Conservation (phyloP, 176 grass and related monocot species). For the Paspalum notatum region DNA sequence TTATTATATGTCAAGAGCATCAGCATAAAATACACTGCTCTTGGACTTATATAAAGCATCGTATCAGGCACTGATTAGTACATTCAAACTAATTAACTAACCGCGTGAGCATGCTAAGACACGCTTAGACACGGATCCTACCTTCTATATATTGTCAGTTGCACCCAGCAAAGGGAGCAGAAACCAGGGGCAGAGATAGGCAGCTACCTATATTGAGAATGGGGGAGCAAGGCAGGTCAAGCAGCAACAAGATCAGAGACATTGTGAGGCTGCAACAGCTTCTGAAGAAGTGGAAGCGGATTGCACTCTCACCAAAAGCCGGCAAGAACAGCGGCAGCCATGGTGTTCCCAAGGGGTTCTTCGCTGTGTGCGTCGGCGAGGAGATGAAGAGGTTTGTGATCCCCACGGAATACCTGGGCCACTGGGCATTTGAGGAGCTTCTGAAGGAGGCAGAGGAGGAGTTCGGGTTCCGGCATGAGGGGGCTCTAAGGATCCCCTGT, state of each 20-base stretch:
- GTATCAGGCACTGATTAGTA: constrained; percentile 52
- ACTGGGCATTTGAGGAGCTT: constrained; percentile 66
- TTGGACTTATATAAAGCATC: constrained; percentile 21
- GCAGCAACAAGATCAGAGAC: constrained; percentile 64
- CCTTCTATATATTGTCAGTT: constrained; percentile 51
- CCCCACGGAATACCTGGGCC: constrained; percentile 69
- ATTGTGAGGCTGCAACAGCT: constrained; percentile 58
- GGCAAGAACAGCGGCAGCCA: constrained; percentile 20
- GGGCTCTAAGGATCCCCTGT: constrained; percentile 68
- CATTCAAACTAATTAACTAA: constrained; percentile 53
- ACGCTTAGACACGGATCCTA: constrained; percentile 12
- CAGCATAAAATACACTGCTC: constrained; percentile 26
- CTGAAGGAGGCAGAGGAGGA: constrained; percentile 75
- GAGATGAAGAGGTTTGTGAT: constrained; percentile 81
- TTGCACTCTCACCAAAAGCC: constrained; percentile 43
- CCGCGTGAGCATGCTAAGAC: constrained; percentile 12
- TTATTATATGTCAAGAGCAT: constrained; percentile 40
- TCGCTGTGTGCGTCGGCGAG: constrained; percentile 69
- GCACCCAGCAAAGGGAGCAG: constrained; percentile 25
- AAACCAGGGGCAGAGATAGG: constrained; percentile 17
- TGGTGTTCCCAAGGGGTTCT: constrained; percentile 57
- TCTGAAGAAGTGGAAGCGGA: constrained; percentile 65
- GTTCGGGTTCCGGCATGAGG: constrained; percentile 76
- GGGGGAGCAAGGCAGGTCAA: constrained; percentile 46
- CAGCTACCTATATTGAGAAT: constrained; percentile 19